These are phyloP conservation scores for Populus hybrid DNA, from an alignment of 441 rosid genomes.

Conservation along the genomic window DNA sequence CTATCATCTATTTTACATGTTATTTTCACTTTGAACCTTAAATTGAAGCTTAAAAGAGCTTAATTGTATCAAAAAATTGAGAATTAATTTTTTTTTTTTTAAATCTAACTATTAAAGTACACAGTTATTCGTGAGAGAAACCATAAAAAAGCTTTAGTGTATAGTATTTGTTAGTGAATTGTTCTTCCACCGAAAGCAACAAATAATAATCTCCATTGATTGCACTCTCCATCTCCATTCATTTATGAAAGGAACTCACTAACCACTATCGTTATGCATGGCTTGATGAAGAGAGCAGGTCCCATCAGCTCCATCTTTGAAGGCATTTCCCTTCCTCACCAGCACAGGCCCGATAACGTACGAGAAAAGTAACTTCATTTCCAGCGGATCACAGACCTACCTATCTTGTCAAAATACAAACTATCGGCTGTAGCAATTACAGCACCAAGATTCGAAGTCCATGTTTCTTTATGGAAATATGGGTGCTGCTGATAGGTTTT, in stretches of 20 bases:
- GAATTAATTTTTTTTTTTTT: no score
- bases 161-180: no score
- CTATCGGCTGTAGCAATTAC: background rate
- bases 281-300: background rate
- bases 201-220: background rate
- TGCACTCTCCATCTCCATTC: background rate
- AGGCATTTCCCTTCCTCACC: background rate
- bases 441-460: background rate
- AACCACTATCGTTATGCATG: background rate
- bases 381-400: background rate
- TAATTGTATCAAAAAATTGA: no score
- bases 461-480: background rate
- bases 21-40: no score
- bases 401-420: background rate
- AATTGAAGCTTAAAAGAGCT: no score
- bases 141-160: no score
- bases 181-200: constrained; percentile 15
- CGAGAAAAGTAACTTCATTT: background rate
- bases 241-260: background rate
- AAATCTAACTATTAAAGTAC: no score
- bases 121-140: no score
- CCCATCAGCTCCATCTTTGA: background rate
- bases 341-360: background rate
- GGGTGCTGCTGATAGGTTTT: background rate
- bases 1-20: no score